Evolutionary conservation across 2,329 filamentous ascomycete genomes (phyloP).

Genomic region (Pseudocercospora pini-densiflorae): DNA sequence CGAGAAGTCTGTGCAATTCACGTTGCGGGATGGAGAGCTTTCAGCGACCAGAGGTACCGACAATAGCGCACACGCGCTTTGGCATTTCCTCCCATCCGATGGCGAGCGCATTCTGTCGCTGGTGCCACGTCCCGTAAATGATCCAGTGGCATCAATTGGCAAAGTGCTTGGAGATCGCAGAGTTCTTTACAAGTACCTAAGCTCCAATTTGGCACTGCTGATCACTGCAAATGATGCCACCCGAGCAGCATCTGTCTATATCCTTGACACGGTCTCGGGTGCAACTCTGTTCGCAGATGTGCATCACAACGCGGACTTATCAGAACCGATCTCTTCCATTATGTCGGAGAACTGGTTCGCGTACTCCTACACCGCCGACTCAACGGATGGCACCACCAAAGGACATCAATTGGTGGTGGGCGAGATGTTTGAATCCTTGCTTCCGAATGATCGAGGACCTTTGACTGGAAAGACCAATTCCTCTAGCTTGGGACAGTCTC

Average conservation of each 20-base stretch:
- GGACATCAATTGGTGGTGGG: conserved; percentile 85
- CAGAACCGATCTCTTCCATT: conserved; percentile 73
- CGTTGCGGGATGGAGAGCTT: conserved; percentile 33
- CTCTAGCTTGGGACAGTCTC: conserved; percentile 72
- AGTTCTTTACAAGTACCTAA: conserved; percentile 98
- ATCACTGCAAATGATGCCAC: conserved; percentile 66
- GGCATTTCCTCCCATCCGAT: conserved; percentile 72
- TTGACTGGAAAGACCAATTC: conserved; percentile 72
- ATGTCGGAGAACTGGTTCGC: conserved; percentile 95
- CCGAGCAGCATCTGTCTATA: conserved; percentile 70
- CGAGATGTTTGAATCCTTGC: conserved; percentile 86
- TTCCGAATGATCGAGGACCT: conserved; percentile 82
- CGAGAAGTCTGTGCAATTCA: conserved; percentile 31
- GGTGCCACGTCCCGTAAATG: conserved; percentile 71
- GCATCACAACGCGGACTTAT: conserved; percentile 74
- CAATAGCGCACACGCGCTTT: conserved; percentile 46
- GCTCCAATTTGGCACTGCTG: conserved; percentile 80
- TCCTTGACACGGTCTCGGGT: conserved; percentile 86
- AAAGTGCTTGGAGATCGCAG: conserved; percentile 87
- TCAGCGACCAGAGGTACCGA: conserved; percentile 30
- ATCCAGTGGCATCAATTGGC: conserved; percentile 92
- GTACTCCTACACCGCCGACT: conserved; percentile 72
- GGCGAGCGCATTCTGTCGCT: conserved; percentile 72
- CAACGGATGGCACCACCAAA: conserved; percentile 63
- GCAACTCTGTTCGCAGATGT: conserved; percentile 73